Percentiles rank a stretch among this genome's conserved stretches.
These are phyloP conservation scores for Euphorbia lathyris DNA, from an alignment of 345 rosid species.

Conservation along the genomic window DNA sequence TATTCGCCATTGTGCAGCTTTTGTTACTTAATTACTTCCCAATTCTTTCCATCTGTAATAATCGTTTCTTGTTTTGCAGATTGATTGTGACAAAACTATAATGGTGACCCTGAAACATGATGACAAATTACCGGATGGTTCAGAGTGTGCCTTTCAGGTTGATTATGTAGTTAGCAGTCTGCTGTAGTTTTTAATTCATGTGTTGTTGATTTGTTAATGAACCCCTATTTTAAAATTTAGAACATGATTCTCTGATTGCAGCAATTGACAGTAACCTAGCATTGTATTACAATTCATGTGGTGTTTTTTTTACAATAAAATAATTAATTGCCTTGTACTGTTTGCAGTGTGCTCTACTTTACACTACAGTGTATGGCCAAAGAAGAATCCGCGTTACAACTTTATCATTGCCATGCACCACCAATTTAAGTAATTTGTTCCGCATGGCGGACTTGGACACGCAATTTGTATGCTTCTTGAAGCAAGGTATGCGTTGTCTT, in stretches of 20 bases:
- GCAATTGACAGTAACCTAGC: not conserved
- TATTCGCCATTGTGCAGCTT: not conserved
- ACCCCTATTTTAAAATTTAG: not conserved
- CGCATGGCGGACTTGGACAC: constrained; percentile 96
- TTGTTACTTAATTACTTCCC: constrained; percentile 9
- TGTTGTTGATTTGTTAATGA: not conserved
- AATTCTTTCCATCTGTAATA: constrained; percentile 14
- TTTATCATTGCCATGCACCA: constrained; percentile 90
- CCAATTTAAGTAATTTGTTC: constrained; percentile 78
- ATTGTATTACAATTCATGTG: not conserved
- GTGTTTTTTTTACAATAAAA: not conserved
- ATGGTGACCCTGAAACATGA: constrained; percentile 94
- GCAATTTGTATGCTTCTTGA: constrained; percentile 88
- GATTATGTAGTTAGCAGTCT: constrained; percentile 1
- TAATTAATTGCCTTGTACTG: not conserved
- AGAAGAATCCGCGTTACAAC: constrained; percentile 91
- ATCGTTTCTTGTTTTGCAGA: constrained; percentile 44
- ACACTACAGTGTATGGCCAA: constrained; percentile 88
- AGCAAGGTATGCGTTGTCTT: constrained; percentile 59
- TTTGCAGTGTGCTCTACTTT: constrained; percentile 87
- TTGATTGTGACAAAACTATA: constrained; percentile 88
- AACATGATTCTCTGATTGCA: not conserved
- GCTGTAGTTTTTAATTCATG: not conserved
- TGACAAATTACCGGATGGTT: constrained; percentile 90
- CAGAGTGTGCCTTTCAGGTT: constrained; percentile 96